Base-by-base conservation (phyloP, 805 yeast species). In the Metschnikowia borealis region DNA sequence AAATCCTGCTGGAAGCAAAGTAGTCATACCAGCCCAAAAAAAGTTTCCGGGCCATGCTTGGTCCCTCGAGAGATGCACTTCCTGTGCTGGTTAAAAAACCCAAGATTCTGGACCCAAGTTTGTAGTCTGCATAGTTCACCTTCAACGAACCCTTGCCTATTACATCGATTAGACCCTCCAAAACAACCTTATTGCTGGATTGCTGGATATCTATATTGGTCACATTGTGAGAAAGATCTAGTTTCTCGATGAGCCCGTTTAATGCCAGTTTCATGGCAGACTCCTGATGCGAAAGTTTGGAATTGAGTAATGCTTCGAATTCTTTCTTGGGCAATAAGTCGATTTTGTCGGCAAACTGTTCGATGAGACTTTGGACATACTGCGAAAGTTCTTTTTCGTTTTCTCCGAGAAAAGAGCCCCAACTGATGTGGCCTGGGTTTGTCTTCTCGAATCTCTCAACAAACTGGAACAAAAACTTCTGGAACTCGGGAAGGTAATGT, bases 11-110 rank as follows among this genome's bases (percentile, higher is more conserved):
- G 14, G 62, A 52, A 20, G 47, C 51, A 17, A 70, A 52, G 54
- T 63, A 70, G 52, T 71, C 73, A 50, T 64, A 72, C 77, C 77
- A 73, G 0, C 78, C 78, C 26, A 68, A 53, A 15, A 71, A 62
- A 4, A 70, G 13, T 41, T 59, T 66, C 3, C 75, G 52, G 4
- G 52, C 39, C 1, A 68, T 40, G 2, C 68, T 56, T 35, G 60
- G 61, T 10, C 34, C 44, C 20, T 40, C 33, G 6, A 38, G 38
- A 1, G 55, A 33, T 1, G 47, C 50, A 13, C 46, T 38, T 3
- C 63, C 55, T 1, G 62, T 60, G n/a, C 62, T 54, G 7, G 77
- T 73, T 21, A 73, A 58, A 44, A 70, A 73, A 2, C 78, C 78
- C 15, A 73, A 56, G 4, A 73, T 69, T 45, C 77, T 56, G 0